Base-by-base conservation (phyloP, 139 green algal species). In the Closterium sp. region DNA sequence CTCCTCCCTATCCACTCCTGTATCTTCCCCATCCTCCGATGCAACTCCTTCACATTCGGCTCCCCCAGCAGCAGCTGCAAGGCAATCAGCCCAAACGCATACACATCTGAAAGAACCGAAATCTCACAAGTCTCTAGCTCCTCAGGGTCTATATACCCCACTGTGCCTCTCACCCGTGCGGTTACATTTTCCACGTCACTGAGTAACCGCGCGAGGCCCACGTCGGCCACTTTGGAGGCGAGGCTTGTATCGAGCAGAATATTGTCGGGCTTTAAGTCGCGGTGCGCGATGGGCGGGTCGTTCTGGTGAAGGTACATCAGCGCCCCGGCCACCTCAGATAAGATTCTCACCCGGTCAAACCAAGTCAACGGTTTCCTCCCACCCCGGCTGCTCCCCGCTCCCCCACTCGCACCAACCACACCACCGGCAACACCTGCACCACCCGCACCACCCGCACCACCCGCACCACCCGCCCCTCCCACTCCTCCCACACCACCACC, bases 121-220 rank as follows among this genome's bases (percentile, higher is more conserved):
- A 94, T 30, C 22, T 92, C 29, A 27, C 70, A 29, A 13, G 32
- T 91, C 27, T 70, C 29, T 6, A 86, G 22, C 22, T 93, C 94
- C 88, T 94, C 89, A 17, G 91, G 91, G 31, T 93, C 91, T 31
- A 94, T 94, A 91, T 94, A 94, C 28, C 70, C 91, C 21, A 93
- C 89, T 3, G 91, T 94, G 38, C 91, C 91, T 30, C 30, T 13
- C 24, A 93, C 89, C 17, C 32, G 88, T 13, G 62, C 62, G 62
- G 62, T 79, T n/a, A 92, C 88, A 22, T 92, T 62, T 17, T 50
- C 50, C 13, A 86, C 38, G 88, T 92, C 79, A 4, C 34, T 42
- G 28, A 92, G 45, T 28, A 92, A 50, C 84, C 85, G 50, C 32
- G 73, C 86, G 2, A 92, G 84, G n/a, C 89, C 89, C 89, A 92